Conservation (phyloP, 148 eudicot genomes). For the Heliosperma pusillum region DNA sequence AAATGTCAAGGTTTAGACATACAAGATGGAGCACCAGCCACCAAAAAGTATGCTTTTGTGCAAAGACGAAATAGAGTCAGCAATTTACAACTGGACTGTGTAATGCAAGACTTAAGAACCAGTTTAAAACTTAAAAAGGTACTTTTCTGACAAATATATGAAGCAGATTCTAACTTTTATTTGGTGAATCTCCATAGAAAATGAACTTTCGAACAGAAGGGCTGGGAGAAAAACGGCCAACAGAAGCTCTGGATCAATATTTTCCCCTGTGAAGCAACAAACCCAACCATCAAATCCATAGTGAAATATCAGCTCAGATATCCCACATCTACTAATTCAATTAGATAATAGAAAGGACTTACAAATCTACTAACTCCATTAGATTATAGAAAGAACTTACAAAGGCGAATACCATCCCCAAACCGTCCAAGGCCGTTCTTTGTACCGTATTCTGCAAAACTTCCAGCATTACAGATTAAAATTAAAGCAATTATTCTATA, state of each 20-base stretch:
- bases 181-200: slow-evolving; percentile 95
- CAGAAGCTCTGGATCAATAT: slow-evolving; percentile 84
- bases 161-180: slow-evolving; percentile 59
- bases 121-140: not conserved
- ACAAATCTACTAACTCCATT: slow-evolving; percentile 43
- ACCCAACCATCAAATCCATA: slow-evolving; percentile 8
- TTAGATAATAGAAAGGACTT: slow-evolving; percentile 36
- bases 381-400: slow-evolving; percentile 50
- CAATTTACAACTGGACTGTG: not conserved
- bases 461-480: slow-evolving; percentile 1
- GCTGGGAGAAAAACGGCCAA: slow-evolving; percentile 98
- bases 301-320: not conserved
- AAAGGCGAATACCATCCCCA: slow-evolving; percentile 89
- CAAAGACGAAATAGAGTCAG: not conserved
- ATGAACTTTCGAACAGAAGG: slow-evolving; percentile 93
- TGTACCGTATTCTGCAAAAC: slow-evolving; percentile 84
- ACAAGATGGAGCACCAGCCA: not conserved
- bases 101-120: not conserved
- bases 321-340: not conserved
- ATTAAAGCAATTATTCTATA: not conserved
- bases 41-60: not conserved
- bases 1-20: not conserved
- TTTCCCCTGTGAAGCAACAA: slow-evolving; percentile 60
- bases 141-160: not conserved
- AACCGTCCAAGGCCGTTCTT: slow-evolving; percentile 71